These are phyloP conservation scores for Mortierella sp. DNA, from an alignment of 371 early-diverging fungal genomes.

Conservation along the genomic window DNA sequence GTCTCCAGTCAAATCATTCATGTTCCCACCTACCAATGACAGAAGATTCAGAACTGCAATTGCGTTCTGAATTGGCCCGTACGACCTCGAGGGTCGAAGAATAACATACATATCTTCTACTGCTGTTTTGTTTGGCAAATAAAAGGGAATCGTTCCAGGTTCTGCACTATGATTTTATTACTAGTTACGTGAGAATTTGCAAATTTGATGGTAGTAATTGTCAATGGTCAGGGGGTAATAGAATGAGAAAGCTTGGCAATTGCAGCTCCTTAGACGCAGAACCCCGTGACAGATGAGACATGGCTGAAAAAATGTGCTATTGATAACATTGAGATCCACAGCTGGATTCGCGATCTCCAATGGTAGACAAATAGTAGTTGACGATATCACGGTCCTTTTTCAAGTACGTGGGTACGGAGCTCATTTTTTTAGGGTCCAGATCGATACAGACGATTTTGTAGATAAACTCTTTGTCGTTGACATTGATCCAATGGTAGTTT, in stretches of 20 bases:
- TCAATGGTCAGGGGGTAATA: background rate
- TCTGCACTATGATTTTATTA: background rate
- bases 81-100: conserved; percentile 36
- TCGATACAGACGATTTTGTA: conserved; percentile 55
- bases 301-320: background rate
- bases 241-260: background rate
- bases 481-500: conserved; percentile 17
- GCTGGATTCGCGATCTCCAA: conserved; percentile 31
- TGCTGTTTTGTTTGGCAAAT: background rate
- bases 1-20: background rate
- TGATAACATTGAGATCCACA: conserved; percentile 12
- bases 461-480: conserved; percentile 19
- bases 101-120: conserved; percentile 27
- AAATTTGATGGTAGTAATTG: background rate
- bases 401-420: conserved; percentile 36
- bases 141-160: background rate
- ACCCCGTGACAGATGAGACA: conserved; percentile 3
- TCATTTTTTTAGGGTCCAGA: conserved; percentile 51
- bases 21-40: conserved; percentile 36
- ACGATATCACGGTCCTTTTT: conserved; percentile 44
- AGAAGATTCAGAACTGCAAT: conserved; percentile 54
- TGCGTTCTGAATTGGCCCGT: conserved; percentile 51
- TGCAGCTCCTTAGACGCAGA: background rate
- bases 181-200: background rate
- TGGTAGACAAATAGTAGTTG: conserved; percentile 22